A percentile compares a stretch with the other conserved stretches of the same genome.
Conservation (phyloP, 2,329 filamentous ascomycete genomes). For the Ophiostoma triangulosporum region DNA sequence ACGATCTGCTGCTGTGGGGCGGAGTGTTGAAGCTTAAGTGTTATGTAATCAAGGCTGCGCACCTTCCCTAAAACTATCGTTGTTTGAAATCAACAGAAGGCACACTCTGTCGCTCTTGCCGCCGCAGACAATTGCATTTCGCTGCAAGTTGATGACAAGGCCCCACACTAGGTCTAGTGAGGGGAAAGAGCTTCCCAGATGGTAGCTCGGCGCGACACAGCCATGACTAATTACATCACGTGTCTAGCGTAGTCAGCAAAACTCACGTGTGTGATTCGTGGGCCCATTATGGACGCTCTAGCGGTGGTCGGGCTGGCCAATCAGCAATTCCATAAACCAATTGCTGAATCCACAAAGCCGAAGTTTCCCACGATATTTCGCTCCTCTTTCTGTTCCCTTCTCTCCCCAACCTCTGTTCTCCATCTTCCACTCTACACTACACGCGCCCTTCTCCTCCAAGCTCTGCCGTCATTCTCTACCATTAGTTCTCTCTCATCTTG, state of each 20-base stretch:
- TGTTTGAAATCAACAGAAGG: background rate
- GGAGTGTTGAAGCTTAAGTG: background rate
- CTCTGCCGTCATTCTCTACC: background rate
- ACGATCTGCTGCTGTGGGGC: background rate
- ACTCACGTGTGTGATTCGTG: too few relatives aligned
- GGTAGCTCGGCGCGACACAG: background rate
- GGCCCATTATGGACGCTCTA: too few relatives aligned
- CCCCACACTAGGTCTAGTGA: background rate
- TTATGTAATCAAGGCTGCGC: background rate
- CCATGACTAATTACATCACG: constrained; percentile 11
- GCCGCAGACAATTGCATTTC: background rate
- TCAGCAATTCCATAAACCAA: constrained; percentile 12
- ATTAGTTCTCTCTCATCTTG: background rate
- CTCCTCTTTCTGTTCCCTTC: background rate
- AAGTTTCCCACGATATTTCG: constrained; percentile 13
- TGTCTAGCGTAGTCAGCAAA: too few relatives aligned
- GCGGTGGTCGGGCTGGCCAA: constrained; percentile 5
- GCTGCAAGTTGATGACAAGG: background rate
- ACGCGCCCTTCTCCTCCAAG: background rate
- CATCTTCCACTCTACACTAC: too few relatives aligned
- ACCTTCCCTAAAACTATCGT: background rate
- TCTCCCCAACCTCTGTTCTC: background rate
- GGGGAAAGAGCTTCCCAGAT: background rate
- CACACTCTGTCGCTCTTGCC: constrained; percentile 8
- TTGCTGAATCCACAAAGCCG: constrained; percentile 11